A percentile compares a stretch with the other conserved stretches of the same genome.
Conservation (phyloP, 495 filamentous ascomycete species). For the Hyaloscypha hepaticicola region DNA sequence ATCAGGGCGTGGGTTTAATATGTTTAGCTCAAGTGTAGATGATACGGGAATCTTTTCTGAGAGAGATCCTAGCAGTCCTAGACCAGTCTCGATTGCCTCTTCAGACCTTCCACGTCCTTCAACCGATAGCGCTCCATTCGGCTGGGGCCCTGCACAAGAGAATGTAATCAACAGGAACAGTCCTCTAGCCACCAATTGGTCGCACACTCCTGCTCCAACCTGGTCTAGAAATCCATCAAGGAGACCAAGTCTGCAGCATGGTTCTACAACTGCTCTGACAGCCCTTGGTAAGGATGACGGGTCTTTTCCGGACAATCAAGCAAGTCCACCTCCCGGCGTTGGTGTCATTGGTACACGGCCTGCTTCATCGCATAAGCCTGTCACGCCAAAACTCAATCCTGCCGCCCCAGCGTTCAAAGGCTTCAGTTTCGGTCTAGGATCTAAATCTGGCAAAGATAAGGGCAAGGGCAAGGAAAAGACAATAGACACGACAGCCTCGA, state of each 20-base stretch:
- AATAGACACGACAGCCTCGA: background rate
- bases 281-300: constrained; percentile 32
- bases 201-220: constrained; percentile 40
- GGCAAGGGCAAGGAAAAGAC: constrained; percentile 21
- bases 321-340: constrained; percentile 28
- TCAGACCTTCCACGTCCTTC: constrained; percentile 79
- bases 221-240: constrained; percentile 59
- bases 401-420: constrained; percentile 59
- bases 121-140: constrained; percentile 70
- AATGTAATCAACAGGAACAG: constrained; percentile 47
- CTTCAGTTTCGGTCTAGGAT: constrained; percentile 38
- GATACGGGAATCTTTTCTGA: constrained; percentile 56
- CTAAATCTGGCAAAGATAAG: constrained; percentile 21
- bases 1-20: constrained; percentile 48
- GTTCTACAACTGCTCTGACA: constrained; percentile 43
- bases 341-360: constrained; percentile 36
- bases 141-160: constrained; percentile 57
- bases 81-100: constrained; percentile 77
- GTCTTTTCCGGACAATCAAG: constrained; percentile 24
- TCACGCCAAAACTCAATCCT: constrained; percentile 61
- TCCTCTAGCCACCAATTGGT: constrained; percentile 59
- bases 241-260: constrained; percentile 55
- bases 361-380: constrained; percentile 27
- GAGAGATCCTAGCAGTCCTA: constrained; percentile 65
- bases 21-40: constrained; percentile 60